phyloP scores from a whole-genome alignment of 768 basidiomycete species.

The Cubamyces lactineus region DNA sequence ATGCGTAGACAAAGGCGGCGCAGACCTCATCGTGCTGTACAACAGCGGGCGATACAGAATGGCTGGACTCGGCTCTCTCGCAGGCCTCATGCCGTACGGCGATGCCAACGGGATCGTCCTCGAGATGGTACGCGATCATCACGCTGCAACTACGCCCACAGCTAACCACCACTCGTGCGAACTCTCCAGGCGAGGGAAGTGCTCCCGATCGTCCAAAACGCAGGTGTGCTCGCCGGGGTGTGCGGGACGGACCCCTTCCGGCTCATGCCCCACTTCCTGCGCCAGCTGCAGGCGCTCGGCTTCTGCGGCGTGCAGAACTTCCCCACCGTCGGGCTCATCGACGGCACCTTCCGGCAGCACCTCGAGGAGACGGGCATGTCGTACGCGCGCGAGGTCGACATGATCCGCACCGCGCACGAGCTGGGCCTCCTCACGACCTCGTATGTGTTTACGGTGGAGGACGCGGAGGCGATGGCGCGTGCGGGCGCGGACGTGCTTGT shows the following conservation, averaged over 20 bases:
- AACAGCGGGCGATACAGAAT: conserved; percentile 28
- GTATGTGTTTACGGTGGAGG: conserved; percentile 23
- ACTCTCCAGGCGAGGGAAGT: conserved; percentile 24
- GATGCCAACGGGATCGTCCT: conserved; percentile 26
- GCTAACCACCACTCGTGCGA: background rate
- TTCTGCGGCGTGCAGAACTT: conserved; percentile 31
- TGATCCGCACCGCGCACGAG: conserved; percentile 24
- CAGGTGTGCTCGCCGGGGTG: conserved; percentile 25
- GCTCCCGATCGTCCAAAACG: conserved; percentile 22
- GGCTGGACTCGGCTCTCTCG: conserved; percentile 23
- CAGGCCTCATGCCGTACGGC: conserved; percentile 27
- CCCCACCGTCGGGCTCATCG: conserved; percentile 29
- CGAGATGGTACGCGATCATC: conserved; percentile 19
- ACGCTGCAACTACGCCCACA: background rate
- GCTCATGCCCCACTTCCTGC: conserved; percentile 26
- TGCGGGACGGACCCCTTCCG: conserved; percentile 29
- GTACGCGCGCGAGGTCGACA: conserved; percentile 27
- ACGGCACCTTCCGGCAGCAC: conserved; percentile 27
- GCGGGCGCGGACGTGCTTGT: conserved; percentile 28
- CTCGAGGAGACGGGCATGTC: conserved; percentile 31
- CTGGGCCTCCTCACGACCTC: conserved; percentile 27
- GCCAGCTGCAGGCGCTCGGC: conserved; percentile 23
- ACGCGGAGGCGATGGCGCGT: conserved; percentile 25
- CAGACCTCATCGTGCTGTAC: conserved; percentile 27
- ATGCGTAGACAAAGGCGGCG: conserved; percentile 26